Conservation (phyloP, 2,329 filamentous ascomycete genomes). For the Amylocarpus encephaloides region DNA sequence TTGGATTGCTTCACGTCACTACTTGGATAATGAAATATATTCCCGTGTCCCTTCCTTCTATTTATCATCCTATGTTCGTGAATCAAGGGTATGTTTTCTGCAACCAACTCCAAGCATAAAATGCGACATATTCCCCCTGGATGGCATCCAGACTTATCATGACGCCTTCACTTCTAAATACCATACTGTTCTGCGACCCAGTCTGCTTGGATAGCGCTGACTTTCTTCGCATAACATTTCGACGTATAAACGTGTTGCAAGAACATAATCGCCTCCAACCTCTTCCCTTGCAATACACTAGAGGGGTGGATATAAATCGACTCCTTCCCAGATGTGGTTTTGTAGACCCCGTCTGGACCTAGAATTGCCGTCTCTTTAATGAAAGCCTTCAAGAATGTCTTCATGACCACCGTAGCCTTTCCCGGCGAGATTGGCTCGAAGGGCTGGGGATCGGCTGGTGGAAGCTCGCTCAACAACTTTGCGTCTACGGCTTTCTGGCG, state of each 20-base stretch:
- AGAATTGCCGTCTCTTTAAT: constrained; percentile 54
- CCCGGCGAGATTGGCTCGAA: constrained; percentile 50
- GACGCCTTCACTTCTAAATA: constrained; percentile 4
- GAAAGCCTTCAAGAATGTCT: constrained; percentile 58
- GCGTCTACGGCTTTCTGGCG: constrained; percentile 49
- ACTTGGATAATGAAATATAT: too few species aligned
- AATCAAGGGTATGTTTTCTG: not conserved
- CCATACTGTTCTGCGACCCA: constrained; percentile 43
- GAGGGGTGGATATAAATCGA: constrained; percentile 56
- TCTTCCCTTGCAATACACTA: constrained; percentile 55
- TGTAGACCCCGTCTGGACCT: constrained; percentile 54
- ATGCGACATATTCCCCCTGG: not conserved
- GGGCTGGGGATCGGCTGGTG: constrained; percentile 47
- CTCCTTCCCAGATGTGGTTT: constrained; percentile 54
- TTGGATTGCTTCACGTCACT: too few species aligned
- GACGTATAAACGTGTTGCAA: constrained; percentile 60
- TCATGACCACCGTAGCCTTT: constrained; percentile 47
- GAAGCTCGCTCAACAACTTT: constrained; percentile 37
- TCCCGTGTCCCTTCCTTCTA: not conserved
- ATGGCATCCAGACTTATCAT: not conserved
- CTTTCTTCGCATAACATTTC: constrained; percentile 62
- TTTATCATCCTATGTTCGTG: not conserved
- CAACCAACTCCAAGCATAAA: too few species aligned
- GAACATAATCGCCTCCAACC: constrained; percentile 63
- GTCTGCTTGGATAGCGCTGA: constrained; percentile 52